These are phyloP conservation scores for Fusarium veterinarium DNA, from an alignment of 2,329 filamentous ascomycete genomes.

Conservation along the genomic window DNA sequence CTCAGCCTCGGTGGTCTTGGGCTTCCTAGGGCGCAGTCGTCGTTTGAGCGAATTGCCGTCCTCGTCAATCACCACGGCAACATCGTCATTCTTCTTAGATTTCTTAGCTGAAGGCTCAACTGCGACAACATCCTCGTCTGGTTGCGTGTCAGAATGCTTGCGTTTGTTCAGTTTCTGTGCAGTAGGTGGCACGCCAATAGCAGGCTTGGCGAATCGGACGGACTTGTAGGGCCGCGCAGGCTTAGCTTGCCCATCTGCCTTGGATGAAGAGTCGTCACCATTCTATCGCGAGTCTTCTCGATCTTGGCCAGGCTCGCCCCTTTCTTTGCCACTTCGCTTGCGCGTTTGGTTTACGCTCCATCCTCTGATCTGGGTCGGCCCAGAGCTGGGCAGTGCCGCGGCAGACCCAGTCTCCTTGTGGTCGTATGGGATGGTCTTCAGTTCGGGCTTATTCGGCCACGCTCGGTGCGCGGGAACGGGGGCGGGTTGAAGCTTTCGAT, in stretches of 20 bases:
- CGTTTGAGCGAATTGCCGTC: slow-evolving; percentile 32
- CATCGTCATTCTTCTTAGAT: background rate
- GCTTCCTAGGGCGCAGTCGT: slow-evolving; percentile 39
- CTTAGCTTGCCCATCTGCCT: slow-evolving; percentile 28
- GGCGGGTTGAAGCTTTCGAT: slow-evolving; percentile 69
- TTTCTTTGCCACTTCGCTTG: slow-evolving; percentile 53
- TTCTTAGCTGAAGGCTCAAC: background rate
- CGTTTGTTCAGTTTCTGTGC: slow-evolving; percentile 24
- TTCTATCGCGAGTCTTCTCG: slow-evolving; percentile 55
- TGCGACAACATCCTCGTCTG: background rate
- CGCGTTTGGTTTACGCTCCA: slow-evolving; percentile 63
- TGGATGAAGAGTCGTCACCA: slow-evolving; percentile 44
- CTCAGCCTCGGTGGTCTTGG: slow-evolving; percentile 21
- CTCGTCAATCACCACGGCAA: slow-evolving; percentile 2
- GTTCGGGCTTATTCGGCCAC: slow-evolving; percentile 60
- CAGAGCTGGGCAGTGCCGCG: slow-evolving; percentile 66
- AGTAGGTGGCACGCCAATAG: slow-evolving; percentile 29
- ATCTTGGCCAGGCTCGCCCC: slow-evolving; percentile 49
- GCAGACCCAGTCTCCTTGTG: slow-evolving; percentile 69
- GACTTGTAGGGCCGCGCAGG: slow-evolving; percentile 31
- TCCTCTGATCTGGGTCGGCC: slow-evolving; percentile 67
- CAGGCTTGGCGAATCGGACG: slow-evolving; percentile 43
- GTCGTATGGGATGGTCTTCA: slow-evolving; percentile 69
- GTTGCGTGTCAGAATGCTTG: background rate
- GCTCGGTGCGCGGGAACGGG: slow-evolving; percentile 64